phyloP scores from a whole-genome alignment of 2,329 filamentous ascomycete species.

The Cordyceps cicadae region DNA sequence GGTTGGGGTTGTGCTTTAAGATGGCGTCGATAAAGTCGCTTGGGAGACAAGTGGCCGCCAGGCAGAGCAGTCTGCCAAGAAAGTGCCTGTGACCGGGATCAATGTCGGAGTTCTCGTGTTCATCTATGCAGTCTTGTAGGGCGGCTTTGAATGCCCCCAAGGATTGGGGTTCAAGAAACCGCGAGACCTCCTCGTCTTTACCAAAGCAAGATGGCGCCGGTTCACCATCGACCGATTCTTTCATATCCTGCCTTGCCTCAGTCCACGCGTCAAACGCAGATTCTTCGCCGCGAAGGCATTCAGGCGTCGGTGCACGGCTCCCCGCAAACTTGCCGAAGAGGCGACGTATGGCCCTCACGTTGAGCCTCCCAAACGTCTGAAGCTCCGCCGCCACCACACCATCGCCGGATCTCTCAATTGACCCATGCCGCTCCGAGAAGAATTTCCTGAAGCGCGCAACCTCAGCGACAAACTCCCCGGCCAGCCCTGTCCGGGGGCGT shows the following conservation, averaged over 20 bases:
- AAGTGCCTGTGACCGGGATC: neutral
- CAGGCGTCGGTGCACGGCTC: neutral
- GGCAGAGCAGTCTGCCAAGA: slow-evolving; percentile 2
- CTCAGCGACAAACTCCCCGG: neutral
- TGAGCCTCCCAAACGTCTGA: neutral
- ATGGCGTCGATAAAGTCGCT: neutral
- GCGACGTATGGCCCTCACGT: neutral
- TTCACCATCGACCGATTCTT: neutral
- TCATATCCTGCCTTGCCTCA: neutral
- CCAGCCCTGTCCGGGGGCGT: neutral
- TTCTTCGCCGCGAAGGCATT: neutral
- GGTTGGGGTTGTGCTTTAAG: neutral
- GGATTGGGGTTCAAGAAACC: neutral
- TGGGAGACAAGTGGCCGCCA: neutral
- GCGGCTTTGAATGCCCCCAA: neutral
- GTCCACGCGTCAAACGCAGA: neutral
- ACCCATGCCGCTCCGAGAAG: neutral
- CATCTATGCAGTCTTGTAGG: neutral
- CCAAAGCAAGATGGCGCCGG: neutral
- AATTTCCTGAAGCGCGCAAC: neutral
- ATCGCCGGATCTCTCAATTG: too few relatives aligned
- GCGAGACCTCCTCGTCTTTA: neutral
- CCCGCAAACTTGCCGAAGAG: neutral
- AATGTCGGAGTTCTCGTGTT: neutral
- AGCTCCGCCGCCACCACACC: neutral